Conservation (phyloP, 1,284 basidiomycete genomes). For the Tetrapyrgos nigripes region DNA sequence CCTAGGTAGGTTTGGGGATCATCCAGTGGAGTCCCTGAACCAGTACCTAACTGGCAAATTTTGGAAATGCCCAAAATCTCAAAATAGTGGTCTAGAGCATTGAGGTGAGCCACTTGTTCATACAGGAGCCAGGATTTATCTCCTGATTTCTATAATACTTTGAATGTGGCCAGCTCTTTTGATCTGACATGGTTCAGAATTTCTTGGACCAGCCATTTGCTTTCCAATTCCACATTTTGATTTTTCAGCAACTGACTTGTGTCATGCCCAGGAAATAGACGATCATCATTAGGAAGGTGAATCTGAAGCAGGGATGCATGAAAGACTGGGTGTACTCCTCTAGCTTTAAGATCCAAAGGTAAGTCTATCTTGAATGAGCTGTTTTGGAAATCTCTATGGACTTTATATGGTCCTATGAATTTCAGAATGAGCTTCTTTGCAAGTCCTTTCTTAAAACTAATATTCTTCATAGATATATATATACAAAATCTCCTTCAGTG, state of each 20-base stretch:
- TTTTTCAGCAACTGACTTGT: slow-evolving; percentile 20
- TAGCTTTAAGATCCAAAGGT: slow-evolving; percentile 24
- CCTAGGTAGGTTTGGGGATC: not conserved
- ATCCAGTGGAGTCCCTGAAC: not conserved
- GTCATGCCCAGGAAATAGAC: slow-evolving; percentile 27
- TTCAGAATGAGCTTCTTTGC: slow-evolving; percentile 36
- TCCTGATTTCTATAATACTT: slow-evolving; percentile 35
- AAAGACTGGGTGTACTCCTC: slow-evolving; percentile 35
- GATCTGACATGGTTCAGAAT: slow-evolving; percentile 32
- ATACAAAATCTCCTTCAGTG: slow-evolving; percentile 29
- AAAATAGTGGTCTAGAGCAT: slow-evolving; percentile 27
- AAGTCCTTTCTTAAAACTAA: slow-evolving; percentile 31
- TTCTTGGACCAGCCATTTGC: slow-evolving; percentile 30
- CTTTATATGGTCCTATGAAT: slow-evolving; percentile 37
- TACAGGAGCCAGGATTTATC: slow-evolving; percentile 37
- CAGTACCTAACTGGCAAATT: slow-evolving; percentile 4
- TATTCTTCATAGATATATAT: slow-evolving; percentile 39
- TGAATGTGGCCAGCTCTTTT: slow-evolving; percentile 26
- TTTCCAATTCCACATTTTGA: slow-evolving; percentile 20
- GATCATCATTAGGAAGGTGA: slow-evolving; percentile 35
- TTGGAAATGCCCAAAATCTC: slow-evolving; percentile 20
- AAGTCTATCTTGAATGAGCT: slow-evolving; percentile 33
- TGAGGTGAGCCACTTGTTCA: slow-evolving; percentile 22
- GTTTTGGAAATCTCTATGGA: slow-evolving; percentile 29
- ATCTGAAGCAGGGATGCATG: slow-evolving; percentile 32